A percentile compares a stretch with the other conserved stretches of the same genome.
Evolutionary conservation across 768 basidiomycete genomes (phyloP).

Genomic region (Auriscalpium vulgare): DNA sequence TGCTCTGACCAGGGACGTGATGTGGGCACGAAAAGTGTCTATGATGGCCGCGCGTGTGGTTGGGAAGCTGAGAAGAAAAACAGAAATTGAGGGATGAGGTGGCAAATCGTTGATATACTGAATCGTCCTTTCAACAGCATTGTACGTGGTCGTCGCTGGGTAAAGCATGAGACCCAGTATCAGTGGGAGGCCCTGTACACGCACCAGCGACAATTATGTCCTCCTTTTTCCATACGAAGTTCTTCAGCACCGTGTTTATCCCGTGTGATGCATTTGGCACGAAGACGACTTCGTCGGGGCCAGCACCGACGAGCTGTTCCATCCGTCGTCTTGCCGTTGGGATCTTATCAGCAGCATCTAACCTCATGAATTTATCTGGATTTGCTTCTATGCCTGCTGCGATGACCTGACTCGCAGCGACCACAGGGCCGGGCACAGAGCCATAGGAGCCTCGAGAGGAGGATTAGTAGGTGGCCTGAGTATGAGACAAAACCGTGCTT

Average conservation of each 20-base stretch:
- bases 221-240: slow-evolving; percentile 57
- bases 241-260: slow-evolving; percentile 57
- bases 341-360: slow-evolving; percentile 29
- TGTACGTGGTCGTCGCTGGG: slow-evolving; percentile 51
- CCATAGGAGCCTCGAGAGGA: slow-evolving; percentile 46
- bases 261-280: slow-evolving; percentile 58
- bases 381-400: slow-evolving; percentile 39
- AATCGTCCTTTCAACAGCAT: slow-evolving; percentile 41
- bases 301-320: slow-evolving; percentile 41
- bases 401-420: slow-evolving; percentile 34
- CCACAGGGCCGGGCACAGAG: slow-evolving; percentile 45
- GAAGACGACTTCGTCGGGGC: slow-evolving; percentile 49
- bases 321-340: slow-evolving; percentile 35
- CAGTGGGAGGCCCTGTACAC: slow-evolving; percentile 15
- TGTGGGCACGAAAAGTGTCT: slow-evolving; percentile 33
- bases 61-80: slow-evolving; percentile 48
- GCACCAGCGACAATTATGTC: slow-evolving; percentile 61
- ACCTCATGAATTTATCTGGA: slow-evolving; percentile 47
- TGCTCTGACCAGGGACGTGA: slow-evolving; percentile 23
- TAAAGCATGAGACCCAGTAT: background rate
- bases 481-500: slow-evolving; percentile 2
- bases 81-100: slow-evolving; percentile 43
- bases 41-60: slow-evolving; percentile 50
- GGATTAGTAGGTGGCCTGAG: background rate
- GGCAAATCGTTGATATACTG: slow-evolving; percentile 46